Evolutionary conservation across 345 rosid genomes (phyloP).

Genomic region (Adansonia digitata): DNA sequence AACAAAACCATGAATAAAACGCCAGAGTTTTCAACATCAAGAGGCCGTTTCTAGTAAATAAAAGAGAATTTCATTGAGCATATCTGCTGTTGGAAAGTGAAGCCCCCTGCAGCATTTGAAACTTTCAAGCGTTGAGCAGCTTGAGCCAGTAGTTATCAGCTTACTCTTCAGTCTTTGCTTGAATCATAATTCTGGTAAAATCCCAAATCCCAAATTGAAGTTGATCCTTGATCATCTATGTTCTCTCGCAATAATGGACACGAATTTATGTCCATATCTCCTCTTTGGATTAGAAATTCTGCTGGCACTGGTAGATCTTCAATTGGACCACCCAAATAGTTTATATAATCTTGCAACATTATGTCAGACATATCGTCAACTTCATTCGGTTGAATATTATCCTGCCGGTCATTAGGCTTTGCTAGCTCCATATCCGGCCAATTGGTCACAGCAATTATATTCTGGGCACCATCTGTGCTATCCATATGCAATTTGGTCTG

Average conservation of each 20-base stretch:
- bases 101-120: background rate
- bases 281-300: background rate
- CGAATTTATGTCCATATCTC: background rate
- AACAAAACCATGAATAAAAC: background rate
- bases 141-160: background rate
- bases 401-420: background rate
- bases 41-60: background rate
- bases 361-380: background rate
- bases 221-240: constrained; percentile 2
- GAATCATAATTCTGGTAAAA: background rate
- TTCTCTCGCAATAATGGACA: background rate
- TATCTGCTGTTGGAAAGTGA: background rate
- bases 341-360: background rate
- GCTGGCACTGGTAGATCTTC: background rate
- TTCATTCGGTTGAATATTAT: background rate
- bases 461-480: background rate
- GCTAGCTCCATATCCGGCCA: constrained; percentile 5
- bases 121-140: background rate
- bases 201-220: constrained; percentile 41
- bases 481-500: background rate
- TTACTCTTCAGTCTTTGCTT: background rate
- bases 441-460: background rate
- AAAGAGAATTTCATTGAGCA: background rate
- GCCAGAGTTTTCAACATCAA: background rate
- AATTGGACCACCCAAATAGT: background rate